Base-by-base conservation (phyloP, 2,329 filamentous ascomycete genomes). In the Trichoderma koningiopsis region DNA sequence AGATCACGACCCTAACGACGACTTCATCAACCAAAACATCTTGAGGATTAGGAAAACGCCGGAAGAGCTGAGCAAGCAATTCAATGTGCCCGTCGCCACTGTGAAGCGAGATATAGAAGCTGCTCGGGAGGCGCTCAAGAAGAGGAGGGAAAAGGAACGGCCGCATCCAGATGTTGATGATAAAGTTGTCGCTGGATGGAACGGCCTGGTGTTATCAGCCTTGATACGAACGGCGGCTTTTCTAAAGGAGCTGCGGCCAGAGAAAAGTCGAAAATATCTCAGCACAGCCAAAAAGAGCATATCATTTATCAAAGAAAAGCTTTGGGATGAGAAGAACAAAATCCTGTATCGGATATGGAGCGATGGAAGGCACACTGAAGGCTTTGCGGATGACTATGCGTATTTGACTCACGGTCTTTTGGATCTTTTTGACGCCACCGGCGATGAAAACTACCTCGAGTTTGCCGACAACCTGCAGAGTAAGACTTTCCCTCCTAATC, bases 11-110 rank as follows among this genome's bases (percentile, higher is more conserved):
- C 91, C 92, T 0, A 92, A 97, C 75, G 95, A 98, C 76, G 95
- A 98, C 76, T 95, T 98, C 70, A 91, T 97, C 76, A 94, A 95
- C 75, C 93, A 97, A 77, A 99, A 98, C 76, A 94, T 97, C 5
- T 81, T 97, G 2, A 88, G 89, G 47, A 86, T 97, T 31, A 87
- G 87, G 43, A 89, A 87, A 70, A 91, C 90, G 0, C 85, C 89
- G 0, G 84, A 86, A 24, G 88, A 91, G 58, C 83, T 99, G 8
- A 90, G 91, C 16, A 87, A 88, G 68, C 90, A 96, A 73, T 92
- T 97, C 74, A 90, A 89, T 1, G 83, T 95, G 16, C 85, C 90
- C 0, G 87, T 90, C 68, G 85, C 89, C 0, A 90, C 94, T 71
- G 88, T 95, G 1, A 83, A 87, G 53, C 83, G 86, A 49, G 89